Percentiles rank a stretch among this genome's conserved stretches.
Evolutionary conservation across 2,329 filamentous ascomycete species (phyloP).

Genomic region (Sordariomycetes sp.): DNA sequence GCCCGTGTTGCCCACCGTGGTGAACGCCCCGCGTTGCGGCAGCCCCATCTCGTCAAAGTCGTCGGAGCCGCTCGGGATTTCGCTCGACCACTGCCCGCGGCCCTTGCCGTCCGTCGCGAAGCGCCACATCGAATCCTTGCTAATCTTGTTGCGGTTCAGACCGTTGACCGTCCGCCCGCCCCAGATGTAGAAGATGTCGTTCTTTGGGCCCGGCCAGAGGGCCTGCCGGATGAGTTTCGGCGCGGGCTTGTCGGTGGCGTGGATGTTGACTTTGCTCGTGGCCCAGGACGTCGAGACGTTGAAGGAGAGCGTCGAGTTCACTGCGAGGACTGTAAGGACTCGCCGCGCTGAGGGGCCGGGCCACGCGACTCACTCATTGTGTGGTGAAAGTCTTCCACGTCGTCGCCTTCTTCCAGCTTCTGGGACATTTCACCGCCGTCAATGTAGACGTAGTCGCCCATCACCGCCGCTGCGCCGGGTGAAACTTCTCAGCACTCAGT

Average conservation of each 20-base stretch:
- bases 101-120: conserved; percentile 7
- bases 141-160: background rate
- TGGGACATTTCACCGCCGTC: background rate
- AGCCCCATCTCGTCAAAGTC: background rate
- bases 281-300: conserved; percentile 7
- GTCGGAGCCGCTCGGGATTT: conserved; percentile 2
- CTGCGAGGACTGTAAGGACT: background rate
- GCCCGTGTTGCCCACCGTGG: background rate
- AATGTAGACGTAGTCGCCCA: background rate
- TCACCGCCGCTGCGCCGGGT: background rate
- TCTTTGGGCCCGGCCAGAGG: conserved; percentile 1
- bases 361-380: background rate
- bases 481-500: background rate
- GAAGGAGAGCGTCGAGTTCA: conserved; percentile 8
- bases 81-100: conserved; percentile 5
- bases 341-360: background rate
- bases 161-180: conserved; percentile 2
- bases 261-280: conserved; percentile 2
- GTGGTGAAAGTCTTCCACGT: background rate
- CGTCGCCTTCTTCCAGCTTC: background rate
- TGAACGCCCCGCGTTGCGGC: background rate
- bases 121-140: conserved; percentile 5
- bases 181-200: conserved; percentile 6
- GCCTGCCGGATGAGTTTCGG: conserved; percentile 2
- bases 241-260: background rate